Evolutionary conservation across 73 alveolate species (phyloP).

Genomic region (Paramecium sexaurelia): DNA sequence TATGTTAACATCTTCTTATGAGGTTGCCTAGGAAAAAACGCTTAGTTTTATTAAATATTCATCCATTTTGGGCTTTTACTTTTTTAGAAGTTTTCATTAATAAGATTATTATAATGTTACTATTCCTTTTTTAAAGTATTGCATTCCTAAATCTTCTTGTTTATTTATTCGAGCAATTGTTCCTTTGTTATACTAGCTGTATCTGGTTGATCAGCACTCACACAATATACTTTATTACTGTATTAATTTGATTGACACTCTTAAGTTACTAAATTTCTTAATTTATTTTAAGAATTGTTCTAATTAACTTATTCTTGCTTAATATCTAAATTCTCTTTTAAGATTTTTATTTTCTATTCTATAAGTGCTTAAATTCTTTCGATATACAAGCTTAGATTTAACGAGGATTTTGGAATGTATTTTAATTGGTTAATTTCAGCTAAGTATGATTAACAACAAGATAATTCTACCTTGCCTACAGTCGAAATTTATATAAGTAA

Average conservation of each 20-base stretch:
- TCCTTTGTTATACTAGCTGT: not conserved
- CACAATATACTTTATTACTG: not conserved
- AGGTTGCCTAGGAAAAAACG: not conserved
- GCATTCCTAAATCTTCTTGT: not conserved
- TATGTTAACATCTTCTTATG: not conserved
- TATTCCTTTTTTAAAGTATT: not conserved
- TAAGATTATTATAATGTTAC: not conserved
- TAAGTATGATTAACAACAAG: not conserved
- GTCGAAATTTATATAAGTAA: not conserved
- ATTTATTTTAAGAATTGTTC: not conserved
- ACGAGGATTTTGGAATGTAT: not conserved
- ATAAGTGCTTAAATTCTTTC: constrained; percentile 10
- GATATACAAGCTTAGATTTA: not conserved
- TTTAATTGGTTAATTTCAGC: not conserved
- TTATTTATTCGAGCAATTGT: not conserved
- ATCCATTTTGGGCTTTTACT: not conserved
- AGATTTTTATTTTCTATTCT: not conserved
- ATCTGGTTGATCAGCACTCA: not conserved
- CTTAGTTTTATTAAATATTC: not conserved
- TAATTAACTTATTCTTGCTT: not conserved
- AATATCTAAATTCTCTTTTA: not conserved
- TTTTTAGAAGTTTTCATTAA: not conserved
- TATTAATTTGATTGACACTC: not conserved
- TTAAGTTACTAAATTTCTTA: not conserved
- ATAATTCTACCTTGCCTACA: not conserved